Conservation (phyloP, 805 yeast genomes). For the Yueomyces sinensis region DNA sequence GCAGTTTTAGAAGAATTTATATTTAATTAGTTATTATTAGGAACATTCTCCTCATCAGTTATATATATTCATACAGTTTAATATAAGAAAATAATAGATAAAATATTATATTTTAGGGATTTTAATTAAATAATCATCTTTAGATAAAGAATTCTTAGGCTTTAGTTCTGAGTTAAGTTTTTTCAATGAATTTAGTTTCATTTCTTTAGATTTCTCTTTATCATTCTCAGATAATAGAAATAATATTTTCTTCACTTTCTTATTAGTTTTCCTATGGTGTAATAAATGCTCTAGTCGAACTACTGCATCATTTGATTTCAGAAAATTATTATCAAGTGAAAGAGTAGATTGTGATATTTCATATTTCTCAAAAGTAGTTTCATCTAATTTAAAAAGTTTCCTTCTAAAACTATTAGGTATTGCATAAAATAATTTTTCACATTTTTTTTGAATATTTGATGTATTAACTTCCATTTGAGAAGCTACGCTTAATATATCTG, state of each 20-base stretch:
- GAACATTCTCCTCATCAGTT: too few relatives aligned
- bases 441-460: constrained; percentile 20
- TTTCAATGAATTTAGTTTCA: background rate
- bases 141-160: background rate
- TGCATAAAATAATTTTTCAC: constrained; percentile 19
- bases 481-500: constrained; percentile 18
- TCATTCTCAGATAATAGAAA: too few relatives aligned
- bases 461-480: constrained; percentile 22
- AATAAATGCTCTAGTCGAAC: too few relatives aligned
- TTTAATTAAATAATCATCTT: background rate
- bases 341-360: too few relatives aligned
- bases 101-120: too few relatives aligned
- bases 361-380: constrained; percentile 12
- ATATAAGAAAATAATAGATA: too few relatives aligned
- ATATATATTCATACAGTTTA: too few relatives aligned
- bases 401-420: constrained; percentile 15
- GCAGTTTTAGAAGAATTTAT: constrained; percentile 31
- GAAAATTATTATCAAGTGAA: too few relatives aligned
- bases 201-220: background rate
- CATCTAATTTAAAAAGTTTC: constrained; percentile 14
- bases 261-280: background rate
- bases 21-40: too few relatives aligned
- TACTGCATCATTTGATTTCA: background rate
- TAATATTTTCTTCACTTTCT: background rate
- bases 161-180: background rate